Base-by-base conservation (phyloP, 768 basidiomycete species). In the Lactifluus rugatus region DNA sequence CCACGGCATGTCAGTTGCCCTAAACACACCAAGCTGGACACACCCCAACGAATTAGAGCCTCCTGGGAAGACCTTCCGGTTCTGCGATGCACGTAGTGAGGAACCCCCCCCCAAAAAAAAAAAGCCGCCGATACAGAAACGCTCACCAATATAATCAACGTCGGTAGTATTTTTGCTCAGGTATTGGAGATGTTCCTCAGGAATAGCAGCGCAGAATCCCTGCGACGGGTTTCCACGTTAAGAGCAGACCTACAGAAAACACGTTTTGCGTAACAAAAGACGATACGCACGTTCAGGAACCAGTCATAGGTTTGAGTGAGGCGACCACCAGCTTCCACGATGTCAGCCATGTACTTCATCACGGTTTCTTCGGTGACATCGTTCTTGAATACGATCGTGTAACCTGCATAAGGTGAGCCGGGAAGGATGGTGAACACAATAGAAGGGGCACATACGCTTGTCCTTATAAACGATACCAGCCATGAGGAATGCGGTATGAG, bases 151-250 rank as follows among this genome's bases (percentile, higher is more conserved):
- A 23, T 60, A 60, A 32, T 60, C 59, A 37, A 60, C 45, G 19
- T 60, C 59, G 26, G 53, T 19, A 6, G 28, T 25, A 16, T 51
- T 54, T n/a, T 49, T 51, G 23, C 16, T 50, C 48, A 60, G 45
- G 1, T 34, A 19, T 47, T 51, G 8, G 26, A 51, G 28, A 56
- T 60, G 28, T 10, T 36, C 1, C 23, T 60, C 49, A 26, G 59
- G 59, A 47, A 60, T 51, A 3, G 59, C 59, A 16, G 59, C 59
- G 49, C 59, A 60, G 25, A 60, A 60, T 17, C 59, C 59, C 59
- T 60, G 17, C 23, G 17, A 52, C 8, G 47, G 7, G 6, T 26
- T n/a, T 19, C 4, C 7, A n/a, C 41, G 39, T 26, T n/a, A 26
- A 50, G 48, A 32, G 13, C 6, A n/a, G 19, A n/a, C 6, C 16